Base-by-base conservation (phyloP, 1,139 yeast genomes). In the Zygosaccharomyces sapae region DNA sequence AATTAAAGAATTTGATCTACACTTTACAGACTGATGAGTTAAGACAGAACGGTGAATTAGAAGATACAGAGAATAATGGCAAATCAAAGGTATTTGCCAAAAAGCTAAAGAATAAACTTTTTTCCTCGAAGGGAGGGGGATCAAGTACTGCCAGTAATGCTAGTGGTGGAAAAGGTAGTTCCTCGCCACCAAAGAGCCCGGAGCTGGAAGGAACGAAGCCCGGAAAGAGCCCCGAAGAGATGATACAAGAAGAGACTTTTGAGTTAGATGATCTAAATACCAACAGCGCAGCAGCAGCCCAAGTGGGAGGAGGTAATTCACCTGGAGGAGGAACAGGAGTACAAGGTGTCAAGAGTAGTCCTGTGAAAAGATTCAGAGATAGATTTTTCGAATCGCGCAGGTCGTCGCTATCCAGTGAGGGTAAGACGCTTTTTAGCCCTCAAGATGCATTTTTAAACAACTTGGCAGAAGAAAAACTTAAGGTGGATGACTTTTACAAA, bases 1-100 rank as follows among this genome's bases (percentile, higher is more conserved):
- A 81, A 4, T 68, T 83, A 53, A 83, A 83, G 62, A 80, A 81
- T 62, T 67, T 79, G 43, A 79, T 81, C 29, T 83, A 82, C 58
- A 73, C 82, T n/a, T 69, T 83, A 29, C 87, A 82, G 60, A 71
- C 85, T 43, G 80, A 79, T 49, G 72, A 74, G 31, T 62, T 81
- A 48, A 65, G 74, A 43, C 51, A 52, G 29, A 63, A 65, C 20
- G 47, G 46, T 30, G 61, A 55, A 18, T 58, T 62, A 0, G 62
- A 57, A 19, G 44, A 48, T 27, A 36, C 33, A 6, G 51, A 43
- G 18, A 40, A 24, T 30, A 39, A 38, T n/a, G 44, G 49, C 8
- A 29, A 46, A n/a, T 40, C 55, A 19, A 49, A 44, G 31, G 40
- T 38, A 6, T 43, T 50, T 8, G 41, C 52, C 2, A 47, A 41